Evolutionary conservation across 306 rosid genomes (phyloP), one percentile per base, ranked within the genome.

Genomic region (Bauhinia variegata): DNA sequence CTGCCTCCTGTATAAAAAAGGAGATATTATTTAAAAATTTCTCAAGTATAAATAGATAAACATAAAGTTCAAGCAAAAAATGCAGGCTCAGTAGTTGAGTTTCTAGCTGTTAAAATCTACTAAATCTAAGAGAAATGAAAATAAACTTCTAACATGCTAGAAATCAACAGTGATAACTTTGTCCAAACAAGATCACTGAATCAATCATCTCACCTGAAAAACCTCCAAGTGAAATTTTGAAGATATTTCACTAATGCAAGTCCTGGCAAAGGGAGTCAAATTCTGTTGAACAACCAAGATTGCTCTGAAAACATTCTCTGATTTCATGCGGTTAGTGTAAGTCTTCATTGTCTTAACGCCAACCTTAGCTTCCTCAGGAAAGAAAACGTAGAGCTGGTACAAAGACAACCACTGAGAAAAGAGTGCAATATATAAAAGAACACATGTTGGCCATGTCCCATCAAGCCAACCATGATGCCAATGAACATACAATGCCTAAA

Each of bases 311-410:
- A 87, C 98, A 31, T 84, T 89, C 49, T 86, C 93, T 0, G 86
- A 67, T 60, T 84, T 84, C 96, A 87, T 87, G 37, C 96, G 93
- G 4, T 73, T 74, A 3, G 70, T 57, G 52, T 83, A 92, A 13
- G 82, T 83, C 77, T 74, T 81, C 76, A 89, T 64, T 12, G 82
- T 79, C 66, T 74, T 72, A 18, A 77, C 80, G 4, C 95, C 89
- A 19, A 89, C 92, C 78, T 86, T 89, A 5, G 14, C 62, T 14
- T 84, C 91, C 0, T 82, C 96, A 0, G 91, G 98, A 65, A 89
- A 92, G 60, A 89, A 89, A 4, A 92, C 71, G 65, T 84, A 92
- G 61, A 89, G 84, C 92, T 89, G 81, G 13, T 4, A 52, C 31
- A 74, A 34, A 46, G 54, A 62, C 54, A 44, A 55, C 23, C 51